A percentile compares a stretch with the other conserved stretches of the same genome.
Conservation (phyloP, 164 flowering plant genomes). For the Piper longum region DNA sequence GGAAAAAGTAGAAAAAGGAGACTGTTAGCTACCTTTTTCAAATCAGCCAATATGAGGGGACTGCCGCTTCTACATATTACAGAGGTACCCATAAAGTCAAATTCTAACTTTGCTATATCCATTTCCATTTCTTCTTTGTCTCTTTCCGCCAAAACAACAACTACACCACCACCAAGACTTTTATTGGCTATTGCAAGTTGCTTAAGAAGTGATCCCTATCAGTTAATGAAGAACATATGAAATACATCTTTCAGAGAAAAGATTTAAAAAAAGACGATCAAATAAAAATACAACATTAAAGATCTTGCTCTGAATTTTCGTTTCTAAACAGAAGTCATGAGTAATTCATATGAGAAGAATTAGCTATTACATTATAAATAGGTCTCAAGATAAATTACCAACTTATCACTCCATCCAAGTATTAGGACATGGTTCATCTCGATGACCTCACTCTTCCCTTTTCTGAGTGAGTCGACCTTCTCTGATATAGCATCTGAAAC, state of each 20-base stretch:
- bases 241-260: constrained; percentile 1
- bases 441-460: constrained; percentile 94
- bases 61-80: constrained; percentile 96
- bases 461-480: constrained; percentile 80
- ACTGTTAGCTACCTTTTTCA: constrained; percentile 50
- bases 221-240: constrained; percentile 2
- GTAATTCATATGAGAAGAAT: too few species aligned
- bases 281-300: too few species aligned
- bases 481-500: constrained; percentile 95
- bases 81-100: constrained; percentile 86
- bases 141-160: constrained; percentile 92
- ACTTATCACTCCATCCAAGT: constrained; percentile 98
- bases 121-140: constrained; percentile 97
- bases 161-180: constrained; percentile 83
- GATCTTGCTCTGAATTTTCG: too few species aligned
- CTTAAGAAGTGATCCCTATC: constrained; percentile 89
- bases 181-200: constrained; percentile 91
- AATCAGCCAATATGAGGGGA: constrained; percentile 85
- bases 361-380: not conserved
- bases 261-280: not conserved
- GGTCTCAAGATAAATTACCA: constrained; percentile 26
- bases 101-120: constrained; percentile 85
- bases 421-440: constrained; percentile 76
- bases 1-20: constrained; percentile 1
- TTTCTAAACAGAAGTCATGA: too few species aligned